These are phyloP conservation scores for Lasiosphaeriaceae sp. DNA, from an alignment of 495 filamentous ascomycete genomes.

Conservation along the genomic window DNA sequence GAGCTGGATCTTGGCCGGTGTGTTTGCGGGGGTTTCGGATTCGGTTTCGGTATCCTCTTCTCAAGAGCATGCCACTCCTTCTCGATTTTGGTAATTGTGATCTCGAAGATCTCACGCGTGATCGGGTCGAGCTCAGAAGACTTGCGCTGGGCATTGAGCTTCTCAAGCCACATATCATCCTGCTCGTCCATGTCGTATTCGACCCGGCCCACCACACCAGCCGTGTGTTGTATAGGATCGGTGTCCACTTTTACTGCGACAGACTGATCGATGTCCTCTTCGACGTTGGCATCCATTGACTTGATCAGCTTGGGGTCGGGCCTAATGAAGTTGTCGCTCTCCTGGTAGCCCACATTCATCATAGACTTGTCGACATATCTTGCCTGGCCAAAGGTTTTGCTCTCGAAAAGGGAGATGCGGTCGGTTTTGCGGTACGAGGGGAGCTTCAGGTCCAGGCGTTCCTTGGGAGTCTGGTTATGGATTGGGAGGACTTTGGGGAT, in stretches of 20 bases:
- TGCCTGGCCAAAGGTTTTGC: conserved; percentile 51
- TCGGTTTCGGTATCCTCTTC: conserved; percentile 91
- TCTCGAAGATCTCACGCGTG: conserved; percentile 89
- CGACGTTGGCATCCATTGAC: conserved; percentile 66
- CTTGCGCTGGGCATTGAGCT: conserved; percentile 72
- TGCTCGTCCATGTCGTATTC: conserved; percentile 99
- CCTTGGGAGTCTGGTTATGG: conserved; percentile 51
- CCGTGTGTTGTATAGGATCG: conserved; percentile 41
- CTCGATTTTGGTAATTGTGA: conserved; percentile 97
- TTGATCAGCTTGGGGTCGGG: conserved; percentile 76
- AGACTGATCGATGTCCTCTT: conserved; percentile 74
- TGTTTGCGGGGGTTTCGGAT: conserved; percentile 91
- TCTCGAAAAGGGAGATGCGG: conserved; percentile 52
- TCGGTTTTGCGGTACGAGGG: conserved; percentile 56
- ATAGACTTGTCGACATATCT: conserved; percentile 81
- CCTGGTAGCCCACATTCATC: conserved; percentile 92
- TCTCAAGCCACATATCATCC: conserved; percentile 92
- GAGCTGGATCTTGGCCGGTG: conserved; percentile 88
- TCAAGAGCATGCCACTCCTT: conserved; percentile 97
- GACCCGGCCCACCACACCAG: conserved; percentile 63
- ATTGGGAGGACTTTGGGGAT: conserved; percentile 51
- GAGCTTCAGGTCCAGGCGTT: conserved; percentile 56
- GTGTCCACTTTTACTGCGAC: conserved; percentile 57
- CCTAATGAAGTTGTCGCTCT: conserved; percentile 80
- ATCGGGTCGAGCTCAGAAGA: conserved; percentile 71